Conservation (phyloP, 2,329 filamentous ascomycete genomes). For the Hypoxylon sp. region DNA sequence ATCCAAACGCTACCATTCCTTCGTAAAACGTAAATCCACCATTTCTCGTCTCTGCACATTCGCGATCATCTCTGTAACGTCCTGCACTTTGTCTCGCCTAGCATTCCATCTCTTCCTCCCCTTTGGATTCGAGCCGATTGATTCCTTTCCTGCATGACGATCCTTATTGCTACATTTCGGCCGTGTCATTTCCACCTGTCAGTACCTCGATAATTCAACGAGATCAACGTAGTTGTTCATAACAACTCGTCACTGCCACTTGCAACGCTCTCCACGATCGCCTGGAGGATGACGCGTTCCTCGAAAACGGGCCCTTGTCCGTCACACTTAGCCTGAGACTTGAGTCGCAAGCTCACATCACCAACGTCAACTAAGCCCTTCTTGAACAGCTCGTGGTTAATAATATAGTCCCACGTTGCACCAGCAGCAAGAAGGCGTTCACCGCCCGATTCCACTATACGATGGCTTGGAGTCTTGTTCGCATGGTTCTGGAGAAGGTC, state of each 20-base stretch:
- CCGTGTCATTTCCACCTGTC: neutral
- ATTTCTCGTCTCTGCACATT: constrained; percentile 21
- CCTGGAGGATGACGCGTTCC: constrained; percentile 78
- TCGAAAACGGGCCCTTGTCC: constrained; percentile 91
- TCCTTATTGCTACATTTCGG: neutral
- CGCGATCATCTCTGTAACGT: constrained; percentile 9
- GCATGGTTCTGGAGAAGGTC: constrained; percentile 72
- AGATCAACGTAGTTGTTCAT: constrained; percentile 54
- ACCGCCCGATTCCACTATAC: constrained; percentile 77
- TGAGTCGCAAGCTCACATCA: constrained; percentile 84
- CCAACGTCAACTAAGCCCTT: constrained; percentile 85
- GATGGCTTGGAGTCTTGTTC: constrained; percentile 76
- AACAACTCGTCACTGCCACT: constrained; percentile 84
- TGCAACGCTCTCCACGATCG: constrained; percentile 84
- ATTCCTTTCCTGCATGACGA: constrained; percentile 1
- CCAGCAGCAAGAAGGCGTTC: constrained; percentile 80
- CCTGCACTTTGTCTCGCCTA: neutral
- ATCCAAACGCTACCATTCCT: constrained; percentile 28
- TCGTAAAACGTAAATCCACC: constrained; percentile 26
- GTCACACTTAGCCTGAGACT: constrained; percentile 82
- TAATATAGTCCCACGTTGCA: constrained; percentile 92
- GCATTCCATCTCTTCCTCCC: neutral
- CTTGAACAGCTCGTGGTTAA: constrained; percentile 82
- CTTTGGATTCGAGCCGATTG: neutral
- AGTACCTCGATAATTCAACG: neutral